Percentiles rank a stretch among this genome's conserved stretches.
Evolutionary conservation across 2,329 filamentous ascomycete species (phyloP).

Genomic region (Hyphodiscus sp.): DNA sequence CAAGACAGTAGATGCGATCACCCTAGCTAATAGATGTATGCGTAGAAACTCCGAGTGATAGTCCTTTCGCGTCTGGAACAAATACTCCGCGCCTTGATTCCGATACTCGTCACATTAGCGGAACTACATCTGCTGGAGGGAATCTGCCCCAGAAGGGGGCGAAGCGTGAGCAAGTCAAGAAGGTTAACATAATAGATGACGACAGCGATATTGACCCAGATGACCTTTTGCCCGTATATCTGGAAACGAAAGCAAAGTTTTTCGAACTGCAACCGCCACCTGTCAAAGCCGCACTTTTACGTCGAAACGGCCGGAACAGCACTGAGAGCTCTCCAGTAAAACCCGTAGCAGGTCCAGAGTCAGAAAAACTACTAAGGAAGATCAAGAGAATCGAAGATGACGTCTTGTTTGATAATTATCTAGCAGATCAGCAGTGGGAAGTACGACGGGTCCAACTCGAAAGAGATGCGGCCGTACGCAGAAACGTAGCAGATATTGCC

Average conservation of each 20-base stretch:
- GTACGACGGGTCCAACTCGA: conserved; percentile 52
- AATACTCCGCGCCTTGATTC: conserved; percentile 26
- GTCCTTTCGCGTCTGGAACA: conserved; percentile 27
- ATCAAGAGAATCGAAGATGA: conserved; percentile 72
- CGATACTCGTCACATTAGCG: conserved; percentile 26
- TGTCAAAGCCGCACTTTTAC: conserved; percentile 34
- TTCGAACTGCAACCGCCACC: conserved; percentile 52
- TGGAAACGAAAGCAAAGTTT: conserved; percentile 66
- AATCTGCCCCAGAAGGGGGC: conserved; percentile 13
- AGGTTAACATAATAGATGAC: conserved; percentile 37
- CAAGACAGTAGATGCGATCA: background rate
- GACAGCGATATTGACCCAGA: conserved; percentile 71
- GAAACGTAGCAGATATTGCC: conserved; percentile 30
- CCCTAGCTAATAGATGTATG: conserved; percentile 5
- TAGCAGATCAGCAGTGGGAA: conserved; percentile 62
- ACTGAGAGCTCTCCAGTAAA: background rate
- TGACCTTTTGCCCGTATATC: conserved; percentile 66
- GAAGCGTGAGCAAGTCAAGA: conserved; percentile 15
- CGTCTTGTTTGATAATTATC: conserved; percentile 62
- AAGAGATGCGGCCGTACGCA: conserved; percentile 50
- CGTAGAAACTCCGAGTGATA: conserved; percentile 28
- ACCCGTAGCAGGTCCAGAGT: conserved; percentile 31
- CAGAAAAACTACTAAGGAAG: conserved; percentile 65
- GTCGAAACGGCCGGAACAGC: conserved; percentile 11
- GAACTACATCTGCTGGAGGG: conserved; percentile 3